A percentile compares a stretch with the other conserved stretches of the same genome.
phyloP scores from a whole-genome alignment of 2,329 filamentous ascomycete genomes.

The Ceratocystis destructans region DNA sequence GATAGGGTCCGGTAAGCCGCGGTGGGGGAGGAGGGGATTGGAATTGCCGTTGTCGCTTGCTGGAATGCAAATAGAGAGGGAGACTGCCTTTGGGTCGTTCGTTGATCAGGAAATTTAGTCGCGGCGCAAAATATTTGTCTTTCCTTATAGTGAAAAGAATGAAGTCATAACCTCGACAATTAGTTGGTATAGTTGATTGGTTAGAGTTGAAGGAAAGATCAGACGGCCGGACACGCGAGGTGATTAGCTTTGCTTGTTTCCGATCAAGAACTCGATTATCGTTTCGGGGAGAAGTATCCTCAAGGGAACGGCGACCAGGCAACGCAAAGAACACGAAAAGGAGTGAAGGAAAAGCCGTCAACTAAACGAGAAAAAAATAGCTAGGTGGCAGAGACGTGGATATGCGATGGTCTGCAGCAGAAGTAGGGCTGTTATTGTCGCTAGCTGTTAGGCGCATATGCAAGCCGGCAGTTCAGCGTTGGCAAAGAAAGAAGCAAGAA shows the following conservation, averaged over 20 bases:
- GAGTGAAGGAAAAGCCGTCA: not conserved
- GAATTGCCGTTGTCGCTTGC: not conserved
- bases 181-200: not conserved
- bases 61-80: slow-evolving; percentile 1
- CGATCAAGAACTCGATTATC: not conserved
- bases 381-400: not conserved
- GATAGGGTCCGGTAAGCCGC: too few relatives aligned
- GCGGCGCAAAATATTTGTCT: slow-evolving; percentile 6
- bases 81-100: slow-evolving; percentile 1
- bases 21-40: too few relatives aligned
- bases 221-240: too few relatives aligned
- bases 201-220: not conserved
- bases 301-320: not conserved
- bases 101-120: not conserved
- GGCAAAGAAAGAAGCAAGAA: not conserved
- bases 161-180: not conserved
- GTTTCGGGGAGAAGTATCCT: not conserved
- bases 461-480: not conserved
- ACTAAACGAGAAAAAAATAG: not conserved
- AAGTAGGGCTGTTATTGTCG: not conserved
- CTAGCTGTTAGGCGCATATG: slow-evolving; percentile 10
- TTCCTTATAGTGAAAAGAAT: slow-evolving; percentile 11
- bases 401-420: not conserved
- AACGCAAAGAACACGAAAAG: not conserved
- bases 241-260: too few relatives aligned